These are phyloP conservation scores for Suhomyces chickasaworum DNA, from an alignment of 1,139 yeast species.

Conservation along the genomic window DNA sequence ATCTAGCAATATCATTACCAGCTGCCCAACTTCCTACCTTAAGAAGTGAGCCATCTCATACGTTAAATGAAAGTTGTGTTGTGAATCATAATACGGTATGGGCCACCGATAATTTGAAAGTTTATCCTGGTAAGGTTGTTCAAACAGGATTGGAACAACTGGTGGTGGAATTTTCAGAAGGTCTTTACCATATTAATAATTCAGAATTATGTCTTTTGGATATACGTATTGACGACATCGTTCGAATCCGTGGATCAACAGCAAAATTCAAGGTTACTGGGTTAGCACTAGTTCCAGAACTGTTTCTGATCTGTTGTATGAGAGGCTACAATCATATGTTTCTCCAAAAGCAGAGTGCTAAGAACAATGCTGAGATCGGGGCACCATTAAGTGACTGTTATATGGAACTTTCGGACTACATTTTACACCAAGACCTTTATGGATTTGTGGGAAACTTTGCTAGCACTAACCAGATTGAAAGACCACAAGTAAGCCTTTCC, in stretches of 20 bases:
- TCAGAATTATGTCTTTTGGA: conserved; percentile 36
- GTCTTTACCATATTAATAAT: conserved; percentile 30
- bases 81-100: conserved; percentile 32
- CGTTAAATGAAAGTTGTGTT: conserved; percentile 23
- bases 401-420: conserved; percentile 48
- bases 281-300: conserved; percentile 25
- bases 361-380: conserved; percentile 17
- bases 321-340: conserved; percentile 59
- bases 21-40: conserved; percentile 14
- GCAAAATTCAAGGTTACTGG: conserved; percentile 47
- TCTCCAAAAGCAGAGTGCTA: conserved; percentile 28
- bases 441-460: conserved; percentile 9
- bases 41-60: conserved; percentile 25
- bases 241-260: conserved; percentile 24
- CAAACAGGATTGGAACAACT: conserved; percentile 26
- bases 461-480: neutral
- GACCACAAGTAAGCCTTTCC: neutral
- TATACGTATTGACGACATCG: conserved; percentile 39
- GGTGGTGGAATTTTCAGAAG: conserved; percentile 40
- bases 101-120: conserved; percentile 40
- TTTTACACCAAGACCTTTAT: conserved; percentile 38
- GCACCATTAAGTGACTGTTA: conserved; percentile 23
- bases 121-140: conserved; percentile 35
- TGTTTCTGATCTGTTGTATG: conserved; percentile 46
- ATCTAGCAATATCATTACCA: neutral